Evolutionary conservation across 2,329 filamentous ascomycete species (phyloP), one percentile per base, ranked within the genome.

Genomic region (Boeremia exigua): DNA sequence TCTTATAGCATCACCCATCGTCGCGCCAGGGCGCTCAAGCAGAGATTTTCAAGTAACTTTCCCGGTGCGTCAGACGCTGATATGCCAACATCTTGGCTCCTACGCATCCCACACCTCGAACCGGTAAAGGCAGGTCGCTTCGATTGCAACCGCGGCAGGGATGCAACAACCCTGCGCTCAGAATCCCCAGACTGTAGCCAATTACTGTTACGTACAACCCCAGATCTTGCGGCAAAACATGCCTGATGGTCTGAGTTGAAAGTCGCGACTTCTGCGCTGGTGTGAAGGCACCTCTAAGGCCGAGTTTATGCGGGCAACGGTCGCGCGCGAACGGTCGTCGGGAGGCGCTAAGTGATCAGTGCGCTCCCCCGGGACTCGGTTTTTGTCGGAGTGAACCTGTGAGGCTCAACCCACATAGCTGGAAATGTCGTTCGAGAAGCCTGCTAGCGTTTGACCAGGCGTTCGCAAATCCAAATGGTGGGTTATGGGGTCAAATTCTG

Each of bases 181-280:
- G 38, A 29, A 48, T 51, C 46, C 50, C 50, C 48, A 54, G 56
- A 52, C 43, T 48, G 28, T 42, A 52, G 62, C 64, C 60, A 66
- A 66, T 67, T 60, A 56, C 48, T 28, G 50, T 66, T 65, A 66
- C 60, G 66, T 67, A 59, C 46, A 34, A 54, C 56, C 47, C 45
- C 46, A 52, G 48, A 23, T 30, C 5, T 28, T 56, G 59, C 37
- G 52, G 45, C 33, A 43, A 45, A 38, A 40, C n/a, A 33, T 36
- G 29, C 29, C 33, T 29, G 17, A 39, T 44, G 38, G 46, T 11
- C 33, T 15, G 40, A 55, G 36, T 23, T 34, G 14, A 32, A 44
- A 17, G 25, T 48, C 39, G 42, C 48, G 36, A 51, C n/a, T 23
- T 12, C 17, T 25, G 30, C 34, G 17, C 33, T 44, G 51, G 19